Evolutionary conservation across 495 filamentous ascomycete genomes (phyloP).

Genomic region (Halenospora varia): DNA sequence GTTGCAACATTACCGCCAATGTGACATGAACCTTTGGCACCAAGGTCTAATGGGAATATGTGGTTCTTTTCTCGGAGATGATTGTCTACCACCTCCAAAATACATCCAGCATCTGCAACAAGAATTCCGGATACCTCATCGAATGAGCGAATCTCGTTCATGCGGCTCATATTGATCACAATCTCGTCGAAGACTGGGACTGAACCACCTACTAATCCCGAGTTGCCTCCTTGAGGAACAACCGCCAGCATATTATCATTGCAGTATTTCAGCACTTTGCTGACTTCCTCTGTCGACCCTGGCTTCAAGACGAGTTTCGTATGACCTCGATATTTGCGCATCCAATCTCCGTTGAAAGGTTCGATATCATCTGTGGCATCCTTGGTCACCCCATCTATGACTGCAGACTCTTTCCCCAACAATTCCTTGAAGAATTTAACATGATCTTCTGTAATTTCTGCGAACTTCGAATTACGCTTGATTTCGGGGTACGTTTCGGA

Average conservation of each 20-base stretch:
- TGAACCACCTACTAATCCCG: constrained; percentile 89
- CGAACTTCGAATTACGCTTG: constrained; percentile 71
- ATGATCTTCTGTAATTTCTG: constrained; percentile 67
- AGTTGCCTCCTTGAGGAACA: constrained; percentile 97
- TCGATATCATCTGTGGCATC: constrained; percentile 76
- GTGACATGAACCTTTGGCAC: constrained; percentile 96
- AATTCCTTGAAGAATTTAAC: constrained; percentile 74
- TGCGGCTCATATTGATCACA: constrained; percentile 79
- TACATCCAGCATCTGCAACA: constrained; percentile 84
- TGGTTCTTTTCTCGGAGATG: constrained; percentile 74
- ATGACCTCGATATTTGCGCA: constrained; percentile 96
- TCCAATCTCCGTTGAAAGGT: constrained; percentile 96
- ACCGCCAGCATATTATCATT: constrained; percentile 88
- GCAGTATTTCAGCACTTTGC: constrained; percentile 86
- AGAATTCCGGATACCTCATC: constrained; percentile 89
- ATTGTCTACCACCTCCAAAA: constrained; percentile 82
- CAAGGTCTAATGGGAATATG: constrained; percentile 92
- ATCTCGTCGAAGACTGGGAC: constrained; percentile 98
- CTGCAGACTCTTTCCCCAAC: constrained; percentile 69
- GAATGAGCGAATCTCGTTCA: constrained; percentile 89
- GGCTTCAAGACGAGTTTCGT: constrained; percentile 85
- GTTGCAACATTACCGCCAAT: constrained; percentile 98
- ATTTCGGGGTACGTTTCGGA: constrained; percentile 81
- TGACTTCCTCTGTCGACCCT: constrained; percentile 74
- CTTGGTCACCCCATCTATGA: constrained; percentile 75